Base-by-base conservation (phyloP, 768 basidiomycete species). In the Cystoderma amianthinum region DNA sequence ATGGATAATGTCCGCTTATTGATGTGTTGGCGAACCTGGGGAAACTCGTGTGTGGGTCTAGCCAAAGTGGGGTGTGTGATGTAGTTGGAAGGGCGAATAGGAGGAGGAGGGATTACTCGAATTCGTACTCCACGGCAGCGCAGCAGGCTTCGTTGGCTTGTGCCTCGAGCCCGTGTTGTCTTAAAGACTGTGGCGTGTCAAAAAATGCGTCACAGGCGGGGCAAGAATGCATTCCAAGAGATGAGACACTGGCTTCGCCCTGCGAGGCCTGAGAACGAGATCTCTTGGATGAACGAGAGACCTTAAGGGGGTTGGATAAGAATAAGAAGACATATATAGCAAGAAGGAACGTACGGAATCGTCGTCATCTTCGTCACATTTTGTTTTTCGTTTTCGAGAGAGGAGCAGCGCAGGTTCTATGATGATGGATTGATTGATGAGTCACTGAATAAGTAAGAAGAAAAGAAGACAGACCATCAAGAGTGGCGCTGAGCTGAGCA, bases 201-300 rank as follows among this genome's bases (percentile, higher is more conserved):
- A 88, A 87, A 46, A 66, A 72, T 17, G 76, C 65, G 52, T 88
- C 84, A 54, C 85, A 88, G 6, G 85, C 85, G 19, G 85, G 75
- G 67, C 85, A 88, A 2, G 82, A 71, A 54, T 80, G 76, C 38
- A 70, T 69, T 25, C 67, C 63, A 35, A 79, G 64, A 32, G 67
- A 44, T 11, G 36, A 34, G 36, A 32, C 18, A 41, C 48, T 52
- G 32, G 36, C 32, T 23, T 36, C 34, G 34, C 34, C 34, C 34
- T 36, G 34, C 34, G 52, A 52, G 20, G 52, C 56, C 34, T 61
- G 58, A 16, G 59, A 69, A 38, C 76, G 74, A 21, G 79, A 78
- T 41, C 77, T 72, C 63, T 80, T 82, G 32, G 77, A 74, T 6
- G 66, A 59, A 42, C 72, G 76, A 6, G 77, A 77, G 38, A 67